These are phyloP conservation scores for Elaphomyces granulatus DNA, from an alignment of 495 filamentous ascomycete species.

Conservation along the genomic window DNA sequence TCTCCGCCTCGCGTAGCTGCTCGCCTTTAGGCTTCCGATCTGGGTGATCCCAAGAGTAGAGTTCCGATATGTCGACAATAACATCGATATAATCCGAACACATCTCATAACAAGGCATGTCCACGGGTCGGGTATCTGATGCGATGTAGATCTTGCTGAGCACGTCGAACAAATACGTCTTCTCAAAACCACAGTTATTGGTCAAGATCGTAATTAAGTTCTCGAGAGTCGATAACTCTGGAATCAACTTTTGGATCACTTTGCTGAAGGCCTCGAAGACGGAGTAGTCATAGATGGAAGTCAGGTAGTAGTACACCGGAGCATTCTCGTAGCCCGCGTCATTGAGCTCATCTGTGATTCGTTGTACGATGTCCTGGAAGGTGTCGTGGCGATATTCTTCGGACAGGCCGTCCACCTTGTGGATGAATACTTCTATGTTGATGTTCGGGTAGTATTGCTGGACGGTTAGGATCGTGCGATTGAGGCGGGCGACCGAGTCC, in stretches of 20 bases:
- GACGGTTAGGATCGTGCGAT: slow-evolving; percentile 71
- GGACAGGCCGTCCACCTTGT: slow-evolving; percentile 89
- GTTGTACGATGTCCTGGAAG: slow-evolving; percentile 85
- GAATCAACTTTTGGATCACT: slow-evolving; percentile 93
- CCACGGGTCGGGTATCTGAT: slow-evolving; percentile 80
- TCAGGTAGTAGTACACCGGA: slow-evolving; percentile 83
- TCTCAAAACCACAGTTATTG: slow-evolving; percentile 84
- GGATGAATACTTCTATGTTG: slow-evolving; percentile 95
- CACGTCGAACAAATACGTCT: slow-evolving; percentile 94
- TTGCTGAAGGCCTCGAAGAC: slow-evolving; percentile 98
- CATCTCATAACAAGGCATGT: slow-evolving; percentile 90
- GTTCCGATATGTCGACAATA: slow-evolving; percentile 87
- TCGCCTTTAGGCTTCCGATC: slow-evolving; percentile 46
- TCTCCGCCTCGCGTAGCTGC: slow-evolving; percentile 62
- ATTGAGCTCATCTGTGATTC: slow-evolving; percentile 91
- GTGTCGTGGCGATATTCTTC: slow-evolving; percentile 92
- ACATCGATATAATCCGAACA: slow-evolving; percentile 97
- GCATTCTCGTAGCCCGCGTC: slow-evolving; percentile 86
- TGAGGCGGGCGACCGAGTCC: slow-evolving; percentile 73
- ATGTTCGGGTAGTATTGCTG: slow-evolving; percentile 78
- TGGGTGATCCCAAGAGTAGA: slow-evolving; percentile 65
- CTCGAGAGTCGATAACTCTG: slow-evolving; percentile 81
- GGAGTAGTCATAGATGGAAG: slow-evolving; percentile 92
- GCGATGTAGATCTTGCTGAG: slow-evolving; percentile 97
- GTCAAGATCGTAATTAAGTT: slow-evolving; percentile 79